Conservation (phyloP, 2,329 filamentous ascomycete species). For the Colletotrichum theobromicola region DNA sequence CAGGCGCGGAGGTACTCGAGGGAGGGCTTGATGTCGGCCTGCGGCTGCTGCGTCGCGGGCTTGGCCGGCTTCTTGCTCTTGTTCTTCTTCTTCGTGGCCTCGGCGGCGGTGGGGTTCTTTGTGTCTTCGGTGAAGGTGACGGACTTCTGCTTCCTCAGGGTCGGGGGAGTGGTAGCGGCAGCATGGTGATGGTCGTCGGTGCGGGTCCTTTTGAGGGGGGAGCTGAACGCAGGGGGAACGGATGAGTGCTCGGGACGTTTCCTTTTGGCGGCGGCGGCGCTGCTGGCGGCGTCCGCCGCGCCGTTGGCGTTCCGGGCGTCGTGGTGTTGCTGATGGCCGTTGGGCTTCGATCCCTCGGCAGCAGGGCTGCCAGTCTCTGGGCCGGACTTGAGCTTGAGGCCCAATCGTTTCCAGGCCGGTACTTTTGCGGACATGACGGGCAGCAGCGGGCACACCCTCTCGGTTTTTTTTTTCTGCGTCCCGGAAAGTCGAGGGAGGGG, state of each 20-base stretch:
- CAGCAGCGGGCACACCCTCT: constrained; percentile 29
- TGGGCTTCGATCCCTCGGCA: constrained; percentile 28
- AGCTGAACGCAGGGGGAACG: constrained; percentile 18
- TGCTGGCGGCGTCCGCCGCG: constrained; percentile 15
- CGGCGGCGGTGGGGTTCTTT: constrained; percentile 30
- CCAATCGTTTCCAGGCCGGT: constrained; percentile 67
- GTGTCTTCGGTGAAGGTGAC: constrained; percentile 55
- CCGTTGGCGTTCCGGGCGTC: constrained; percentile 20
- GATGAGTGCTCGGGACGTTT: constrained; percentile 23
- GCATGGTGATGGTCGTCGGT: constrained; percentile 9
- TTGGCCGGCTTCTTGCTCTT: constrained; percentile 40
- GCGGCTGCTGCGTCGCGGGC: constrained; percentile 39
- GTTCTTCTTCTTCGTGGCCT: constrained; percentile 31
- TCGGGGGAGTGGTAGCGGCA: constrained; percentile 18
- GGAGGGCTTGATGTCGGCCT: constrained; percentile 62
- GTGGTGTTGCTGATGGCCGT: constrained; percentile 18
- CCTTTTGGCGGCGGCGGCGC: constrained; percentile 25
- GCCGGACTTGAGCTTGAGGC: constrained; percentile 61
- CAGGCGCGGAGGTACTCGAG: constrained; percentile 81
- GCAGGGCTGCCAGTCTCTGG: constrained; percentile 22
- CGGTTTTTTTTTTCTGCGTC: background rate
- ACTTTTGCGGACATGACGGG: constrained; percentile 49
- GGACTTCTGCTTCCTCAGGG: constrained; percentile 44
- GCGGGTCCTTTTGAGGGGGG: constrained; percentile 34
- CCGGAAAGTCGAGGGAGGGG: constrained; percentile 1